Evolutionary conservation across 2,329 filamentous ascomycete species (phyloP).

Genomic region (Tolypocladium tropicale): DNA sequence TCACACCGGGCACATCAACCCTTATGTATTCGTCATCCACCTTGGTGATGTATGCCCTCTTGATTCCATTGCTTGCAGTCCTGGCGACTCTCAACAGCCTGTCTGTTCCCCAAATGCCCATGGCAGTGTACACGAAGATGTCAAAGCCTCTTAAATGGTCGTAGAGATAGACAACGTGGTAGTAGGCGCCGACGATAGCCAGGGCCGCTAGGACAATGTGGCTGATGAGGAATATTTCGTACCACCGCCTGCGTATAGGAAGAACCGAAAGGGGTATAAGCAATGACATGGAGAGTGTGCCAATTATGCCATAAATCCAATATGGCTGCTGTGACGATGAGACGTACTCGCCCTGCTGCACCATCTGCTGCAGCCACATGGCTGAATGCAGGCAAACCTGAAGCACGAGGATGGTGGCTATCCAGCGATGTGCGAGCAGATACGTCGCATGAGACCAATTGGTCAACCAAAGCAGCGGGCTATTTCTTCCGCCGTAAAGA

Average conservation of each 20-base stretch:
- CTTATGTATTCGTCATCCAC: constrained; percentile 19
- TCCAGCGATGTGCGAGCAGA: constrained; percentile 37
- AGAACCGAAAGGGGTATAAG: constrained; percentile 22
- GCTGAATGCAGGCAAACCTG: constrained; percentile 36
- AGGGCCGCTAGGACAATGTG: constrained; percentile 32
- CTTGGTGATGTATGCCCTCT: constrained; percentile 14
- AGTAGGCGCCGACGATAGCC: constrained; percentile 30
- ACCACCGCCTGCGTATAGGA: constrained; percentile 24
- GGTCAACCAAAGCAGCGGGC: constrained; percentile 35
- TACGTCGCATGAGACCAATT: constrained; percentile 39
- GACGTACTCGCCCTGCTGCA: constrained; percentile 15
- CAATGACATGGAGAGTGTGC: constrained; percentile 20
- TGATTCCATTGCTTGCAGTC: constrained; percentile 9
- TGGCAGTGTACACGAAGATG: constrained; percentile 17
- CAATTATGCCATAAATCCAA: constrained; percentile 34
- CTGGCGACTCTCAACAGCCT: constrained; percentile 10
- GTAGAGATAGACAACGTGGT: constrained; percentile 28
- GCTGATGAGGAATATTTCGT: constrained; percentile 32
- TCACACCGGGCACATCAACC: constrained; percentile 15
- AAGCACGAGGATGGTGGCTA: constrained; percentile 31
- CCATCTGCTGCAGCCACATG: constrained; percentile 25
- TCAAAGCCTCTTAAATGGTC: constrained; percentile 30
- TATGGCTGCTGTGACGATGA: constrained; percentile 18
- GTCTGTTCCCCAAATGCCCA: constrained; percentile 19
- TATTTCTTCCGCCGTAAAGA: constrained; percentile 36